These are phyloP conservation scores for Blastobotrys illinoisensis DNA, from an alignment of 1,139 yeast genomes.

Conservation along the genomic window DNA sequence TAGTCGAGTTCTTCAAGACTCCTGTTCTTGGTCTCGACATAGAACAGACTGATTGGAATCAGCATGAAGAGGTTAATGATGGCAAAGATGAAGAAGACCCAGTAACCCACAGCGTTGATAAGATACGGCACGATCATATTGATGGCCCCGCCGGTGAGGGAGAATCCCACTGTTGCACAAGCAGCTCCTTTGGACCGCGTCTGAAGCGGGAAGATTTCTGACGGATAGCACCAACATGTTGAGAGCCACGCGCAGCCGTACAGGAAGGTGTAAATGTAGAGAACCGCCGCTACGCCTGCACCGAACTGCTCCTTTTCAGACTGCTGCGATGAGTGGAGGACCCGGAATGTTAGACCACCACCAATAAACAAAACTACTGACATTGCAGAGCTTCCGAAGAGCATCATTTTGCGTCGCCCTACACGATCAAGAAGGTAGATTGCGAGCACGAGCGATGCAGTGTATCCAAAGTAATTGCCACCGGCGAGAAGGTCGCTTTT, in stretches of 20 bases:
- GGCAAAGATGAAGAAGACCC: conserved; percentile 4
- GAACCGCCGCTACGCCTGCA: conserved; percentile 1
- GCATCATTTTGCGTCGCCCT: conserved; percentile 4
- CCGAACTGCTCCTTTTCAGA: neutral
- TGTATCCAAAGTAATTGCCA: conserved; percentile 3
- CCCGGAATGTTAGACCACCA: conserved; percentile 1
- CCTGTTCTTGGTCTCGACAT: conserved; percentile 1
- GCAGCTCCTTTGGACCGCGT: conserved; percentile 1
- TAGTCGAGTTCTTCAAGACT: neutral
- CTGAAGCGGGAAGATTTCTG: conserved; percentile 1
- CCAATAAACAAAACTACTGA: neutral
- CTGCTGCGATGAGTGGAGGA: neutral
- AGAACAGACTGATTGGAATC: neutral
- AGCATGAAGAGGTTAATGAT: neutral
- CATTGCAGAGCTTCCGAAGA: neutral
- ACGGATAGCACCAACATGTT: conserved; percentile 3
- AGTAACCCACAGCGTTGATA: neutral
- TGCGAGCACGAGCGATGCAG: neutral
- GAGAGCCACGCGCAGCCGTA: conserved; percentile 1
- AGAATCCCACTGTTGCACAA: conserved; percentile 1
- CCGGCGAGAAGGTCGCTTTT: neutral
- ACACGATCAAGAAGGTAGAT: neutral
- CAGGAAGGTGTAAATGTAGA: conserved; percentile 1
- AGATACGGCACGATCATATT: conserved; percentile 3
- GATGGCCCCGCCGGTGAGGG: conserved; percentile 2